Evolutionary conservation across 345 rosid genomes (phyloP).

Genomic region (Populus tremula): DNA sequence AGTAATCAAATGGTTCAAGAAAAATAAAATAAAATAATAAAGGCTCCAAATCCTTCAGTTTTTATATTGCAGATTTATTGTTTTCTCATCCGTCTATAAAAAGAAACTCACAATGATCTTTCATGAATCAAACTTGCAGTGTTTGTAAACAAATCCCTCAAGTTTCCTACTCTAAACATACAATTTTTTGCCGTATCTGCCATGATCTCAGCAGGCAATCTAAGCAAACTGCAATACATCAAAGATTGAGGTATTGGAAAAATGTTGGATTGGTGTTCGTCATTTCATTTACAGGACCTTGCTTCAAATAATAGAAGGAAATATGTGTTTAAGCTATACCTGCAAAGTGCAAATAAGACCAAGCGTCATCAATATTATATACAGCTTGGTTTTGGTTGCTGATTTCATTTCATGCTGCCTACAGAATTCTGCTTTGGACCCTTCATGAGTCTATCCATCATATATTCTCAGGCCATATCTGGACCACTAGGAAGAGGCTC

Average conservation of each 20-base stretch:
- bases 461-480: constrained; percentile 31
- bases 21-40: too few relatives aligned
- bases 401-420: neutral
- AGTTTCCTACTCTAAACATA: neutral
- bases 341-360: neutral
- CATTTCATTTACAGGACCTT: neutral
- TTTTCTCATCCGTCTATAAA: neutral
- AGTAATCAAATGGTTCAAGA: too few relatives aligned
- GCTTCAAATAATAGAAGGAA: neutral
- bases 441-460: neutral
- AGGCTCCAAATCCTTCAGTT: neutral
- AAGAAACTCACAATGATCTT: neutral
- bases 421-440: neutral
- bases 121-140: neutral
- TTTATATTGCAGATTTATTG: neutral
- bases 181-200: neutral
- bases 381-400: neutral
- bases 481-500: constrained; percentile 64
- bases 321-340: neutral
- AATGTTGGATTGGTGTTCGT: neutral
- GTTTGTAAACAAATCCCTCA: neutral
- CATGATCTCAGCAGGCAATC: neutral
- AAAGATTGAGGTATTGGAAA: neutral
- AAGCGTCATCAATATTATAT: neutral
- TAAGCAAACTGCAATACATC: neutral